Evolutionary conservation across 2,329 filamentous ascomycete species (phyloP).

Genomic region (Colletotrichum sp.): DNA sequence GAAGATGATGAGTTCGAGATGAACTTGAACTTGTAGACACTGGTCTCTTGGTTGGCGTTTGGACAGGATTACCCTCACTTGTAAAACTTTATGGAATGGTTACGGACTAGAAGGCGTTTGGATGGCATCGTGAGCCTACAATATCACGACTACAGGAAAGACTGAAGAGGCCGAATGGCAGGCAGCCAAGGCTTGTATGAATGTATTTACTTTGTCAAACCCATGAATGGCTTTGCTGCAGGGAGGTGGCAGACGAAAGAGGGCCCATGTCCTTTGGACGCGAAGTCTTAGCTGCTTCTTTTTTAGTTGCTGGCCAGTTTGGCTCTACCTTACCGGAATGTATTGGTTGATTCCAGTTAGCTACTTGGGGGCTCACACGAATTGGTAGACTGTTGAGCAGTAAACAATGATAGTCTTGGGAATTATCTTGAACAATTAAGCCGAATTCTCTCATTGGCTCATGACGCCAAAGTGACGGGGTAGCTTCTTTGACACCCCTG

Average conservation of each 20-base stretch:
- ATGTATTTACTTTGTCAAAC: constrained; percentile 1
- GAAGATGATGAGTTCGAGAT: constrained; percentile 64
- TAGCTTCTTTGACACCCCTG: background rate
- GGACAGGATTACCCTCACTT: constrained; percentile 6
- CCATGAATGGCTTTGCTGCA: background rate
- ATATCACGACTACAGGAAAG: background rate
- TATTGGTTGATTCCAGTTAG: background rate
- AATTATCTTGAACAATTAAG: background rate
- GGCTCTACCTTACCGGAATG: background rate
- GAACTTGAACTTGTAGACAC: constrained; percentile 37
- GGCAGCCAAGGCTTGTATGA: background rate
- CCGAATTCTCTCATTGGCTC: background rate
- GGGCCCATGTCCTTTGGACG: background rate
- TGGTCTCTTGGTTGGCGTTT: background rate
- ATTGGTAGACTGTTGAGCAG: background rate
- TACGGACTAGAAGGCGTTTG: constrained; percentile 12
- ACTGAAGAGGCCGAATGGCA: background rate
- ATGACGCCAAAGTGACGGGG: background rate
- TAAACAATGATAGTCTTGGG: background rate
- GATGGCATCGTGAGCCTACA: constrained; percentile 5
- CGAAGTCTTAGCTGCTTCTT: background rate
- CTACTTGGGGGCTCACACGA: background rate
- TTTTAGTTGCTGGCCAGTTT: background rate
- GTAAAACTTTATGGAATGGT: background rate
- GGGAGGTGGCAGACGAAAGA: background rate